Percentiles rank a stretch among this genome's conserved stretches.
Evolutionary conservation across 805 yeast species (phyloP).

Genomic region (Wickerhamomyces chaumierensis): DNA sequence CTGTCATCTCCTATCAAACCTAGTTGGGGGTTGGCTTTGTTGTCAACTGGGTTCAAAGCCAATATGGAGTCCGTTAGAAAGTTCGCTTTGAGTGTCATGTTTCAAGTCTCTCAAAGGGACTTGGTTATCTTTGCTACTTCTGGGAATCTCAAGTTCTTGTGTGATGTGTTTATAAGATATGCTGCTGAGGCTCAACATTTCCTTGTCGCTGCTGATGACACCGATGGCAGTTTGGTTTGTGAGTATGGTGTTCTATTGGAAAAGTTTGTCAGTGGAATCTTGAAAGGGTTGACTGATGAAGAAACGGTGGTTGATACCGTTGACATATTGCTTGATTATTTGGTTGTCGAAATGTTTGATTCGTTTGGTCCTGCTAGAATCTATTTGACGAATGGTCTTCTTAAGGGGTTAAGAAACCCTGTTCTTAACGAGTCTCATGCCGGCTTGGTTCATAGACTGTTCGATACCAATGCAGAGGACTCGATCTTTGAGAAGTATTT

Average conservation of each 20-base stretch:
- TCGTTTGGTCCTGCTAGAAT: slow-evolving; percentile 65
- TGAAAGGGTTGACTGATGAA: slow-evolving; percentile 23
- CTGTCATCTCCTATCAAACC: slow-evolving; percentile 43
- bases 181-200: slow-evolving; percentile 57
- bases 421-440: slow-evolving; percentile 20
- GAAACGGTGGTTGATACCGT: slow-evolving; percentile 19
- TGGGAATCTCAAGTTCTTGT: slow-evolving; percentile 31
- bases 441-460: slow-evolving; percentile 22
- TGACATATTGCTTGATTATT: slow-evolving; percentile 27
- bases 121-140: slow-evolving; percentile 35
- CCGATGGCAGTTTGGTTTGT: slow-evolving; percentile 28
- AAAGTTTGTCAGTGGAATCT: slow-evolving; percentile 27
- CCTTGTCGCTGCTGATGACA: slow-evolving; percentile 24
- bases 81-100: slow-evolving; percentile 43
- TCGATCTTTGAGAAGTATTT: slow-evolving; percentile 36
- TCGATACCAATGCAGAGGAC: slow-evolving; percentile 34
- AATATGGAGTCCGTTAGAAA: slow-evolving; percentile 70
- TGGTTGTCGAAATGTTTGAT: slow-evolving; percentile 35
- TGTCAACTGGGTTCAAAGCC: slow-evolving; percentile 67
- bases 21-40: slow-evolving; percentile 63
- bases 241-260: slow-evolving; percentile 44
- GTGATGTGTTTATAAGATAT: slow-evolving; percentile 39
- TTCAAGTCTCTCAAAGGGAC: slow-evolving; percentile 36
- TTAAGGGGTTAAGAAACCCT: slow-evolving; percentile 32
- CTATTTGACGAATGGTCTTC: slow-evolving; percentile 45